phyloP scores from a whole-genome alignment of 805 yeast species.

The Candida ovalis region DNA sequence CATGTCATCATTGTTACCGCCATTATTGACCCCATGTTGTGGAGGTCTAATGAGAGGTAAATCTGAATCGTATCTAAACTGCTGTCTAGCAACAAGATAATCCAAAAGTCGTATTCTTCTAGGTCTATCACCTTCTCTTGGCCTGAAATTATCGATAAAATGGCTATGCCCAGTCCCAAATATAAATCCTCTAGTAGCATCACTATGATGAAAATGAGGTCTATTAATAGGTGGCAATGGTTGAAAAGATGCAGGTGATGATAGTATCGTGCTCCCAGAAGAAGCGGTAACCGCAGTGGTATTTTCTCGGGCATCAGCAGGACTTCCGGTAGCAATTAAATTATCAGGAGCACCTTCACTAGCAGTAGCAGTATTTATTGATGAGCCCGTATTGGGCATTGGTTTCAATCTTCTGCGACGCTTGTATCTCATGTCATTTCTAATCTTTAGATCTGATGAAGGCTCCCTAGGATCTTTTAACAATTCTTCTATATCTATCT shows the following conservation, averaged over 20 bases:
- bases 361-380: not conserved
- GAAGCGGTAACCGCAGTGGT: not conserved
- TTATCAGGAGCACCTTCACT: not conserved
- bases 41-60: not conserved
- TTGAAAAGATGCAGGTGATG: slow-evolving; percentile 2
- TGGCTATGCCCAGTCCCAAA: slow-evolving; percentile 16
- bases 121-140: slow-evolving; percentile 16
- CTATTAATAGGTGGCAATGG: slow-evolving; percentile 1
- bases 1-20: slow-evolving; percentile 8
- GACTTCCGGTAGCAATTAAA: not conserved
- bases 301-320: not conserved
- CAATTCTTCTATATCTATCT: slow-evolving; percentile 28
- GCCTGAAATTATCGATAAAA: slow-evolving; percentile 14
- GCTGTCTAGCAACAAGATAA: slow-evolving; percentile 20
- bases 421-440: slow-evolving; percentile 29
- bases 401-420: slow-evolving; percentile 26
- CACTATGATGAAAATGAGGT: slow-evolving; percentile 12
- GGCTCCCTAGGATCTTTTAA: slow-evolving; percentile 15
- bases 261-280: not conserved
- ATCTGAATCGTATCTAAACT: slow-evolving; percentile 10
- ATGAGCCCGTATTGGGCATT: slow-evolving; percentile 5
- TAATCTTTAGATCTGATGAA: slow-evolving; percentile 15
- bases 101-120: slow-evolving; percentile 19
- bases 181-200: slow-evolving; percentile 16
- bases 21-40: not conserved